Evolutionary conservation across 176 grass and related monocot genomes (phyloP), one percentile per base, ranked within the genome.

Genomic region (Oryza nivara): DNA sequence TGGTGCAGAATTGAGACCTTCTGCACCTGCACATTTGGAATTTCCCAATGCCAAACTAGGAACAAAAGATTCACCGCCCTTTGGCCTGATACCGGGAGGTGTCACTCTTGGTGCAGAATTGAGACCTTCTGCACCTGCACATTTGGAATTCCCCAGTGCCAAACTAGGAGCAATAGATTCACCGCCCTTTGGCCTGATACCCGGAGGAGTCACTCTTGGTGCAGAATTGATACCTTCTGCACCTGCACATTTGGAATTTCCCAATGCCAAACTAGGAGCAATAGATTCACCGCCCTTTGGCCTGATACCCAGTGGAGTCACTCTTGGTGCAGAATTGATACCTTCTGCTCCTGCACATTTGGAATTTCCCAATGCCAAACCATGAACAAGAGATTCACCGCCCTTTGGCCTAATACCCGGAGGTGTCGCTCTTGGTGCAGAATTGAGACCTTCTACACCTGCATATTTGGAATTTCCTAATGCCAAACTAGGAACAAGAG

Each of bases 21-120:
- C 79, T 30, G 63, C 22, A 10, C 80, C 41, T 44, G 0, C 56
- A 64, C 63, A 65, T 87, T 63, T 64, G 66, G 80, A 79, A 68
- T 52, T 80, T 75, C 80, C 80, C 28, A 87, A 70, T 69, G 80
- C 80, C 85, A 90, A 84, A 22, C 75, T 75, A 47, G 80, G 88
- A 52, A 63, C 75, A 87, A 4, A 70, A 83, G 69, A 87, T 65
- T 75, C 80, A 84, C 52, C 51, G 9, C 80, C 63, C 61, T 80
- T 83, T 38, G 46, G 4, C 60, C 10, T 19, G 15, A 38, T 38
- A 38, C 36, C 0, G 5, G 36, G 5, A 83, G 47, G 40, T 51
- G 63, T 80, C 70, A 54, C 25, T 75, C 12, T 74, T 35, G 89
- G 80, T 61, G 81, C 74, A 74, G 61, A 44, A 75, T 36, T 75